Percentiles rank a stretch among this genome's conserved stretches.
Conservation (phyloP, 2,329 filamentous ascomycete genomes). For the Talaromyces albobiverticillius region DNA sequence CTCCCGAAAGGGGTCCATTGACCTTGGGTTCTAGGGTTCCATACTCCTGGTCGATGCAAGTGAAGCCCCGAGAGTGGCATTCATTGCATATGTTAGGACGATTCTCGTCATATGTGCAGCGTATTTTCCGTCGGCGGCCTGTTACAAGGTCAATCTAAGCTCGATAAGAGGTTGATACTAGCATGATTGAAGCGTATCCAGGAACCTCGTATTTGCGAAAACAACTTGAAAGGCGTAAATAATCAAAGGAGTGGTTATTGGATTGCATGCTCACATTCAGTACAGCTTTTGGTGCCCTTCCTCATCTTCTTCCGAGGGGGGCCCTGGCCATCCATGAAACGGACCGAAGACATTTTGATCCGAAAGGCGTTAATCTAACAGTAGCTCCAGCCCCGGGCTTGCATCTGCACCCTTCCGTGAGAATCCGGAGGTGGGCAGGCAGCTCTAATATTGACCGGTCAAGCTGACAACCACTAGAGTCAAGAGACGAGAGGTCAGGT, state of each 20-base stretch:
- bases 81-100: constrained; percentile 37
- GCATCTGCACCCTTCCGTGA: no score
- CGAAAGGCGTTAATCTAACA: background rate
- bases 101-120: constrained; percentile 37
- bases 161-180: background rate
- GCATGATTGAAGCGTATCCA: background rate
- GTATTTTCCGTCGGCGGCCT: constrained; percentile 42
- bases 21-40: constrained; percentile 23
- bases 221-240: background rate
- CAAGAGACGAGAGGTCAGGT: no score
- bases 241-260: background rate
- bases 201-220: no score
- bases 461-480: background rate
- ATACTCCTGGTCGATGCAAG: constrained; percentile 41
- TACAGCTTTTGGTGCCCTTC: constrained; percentile 43
- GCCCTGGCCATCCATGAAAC: constrained; percentile 24
- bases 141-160: background rate
- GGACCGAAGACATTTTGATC: constrained; percentile 17
- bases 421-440: background rate
- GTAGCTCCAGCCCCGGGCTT: no score
- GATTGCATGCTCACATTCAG: constrained; percentile 31
- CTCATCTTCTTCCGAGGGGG: constrained; percentile 43
- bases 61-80: constrained; percentile 36
- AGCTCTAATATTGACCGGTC: background rate
- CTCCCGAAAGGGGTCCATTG: constrained; percentile 18